Evolutionary conservation across 1,284 basidiomycete genomes (phyloP), one percentile per base, ranked within the genome.

Genomic region (Fereydounia khargensis): DNA sequence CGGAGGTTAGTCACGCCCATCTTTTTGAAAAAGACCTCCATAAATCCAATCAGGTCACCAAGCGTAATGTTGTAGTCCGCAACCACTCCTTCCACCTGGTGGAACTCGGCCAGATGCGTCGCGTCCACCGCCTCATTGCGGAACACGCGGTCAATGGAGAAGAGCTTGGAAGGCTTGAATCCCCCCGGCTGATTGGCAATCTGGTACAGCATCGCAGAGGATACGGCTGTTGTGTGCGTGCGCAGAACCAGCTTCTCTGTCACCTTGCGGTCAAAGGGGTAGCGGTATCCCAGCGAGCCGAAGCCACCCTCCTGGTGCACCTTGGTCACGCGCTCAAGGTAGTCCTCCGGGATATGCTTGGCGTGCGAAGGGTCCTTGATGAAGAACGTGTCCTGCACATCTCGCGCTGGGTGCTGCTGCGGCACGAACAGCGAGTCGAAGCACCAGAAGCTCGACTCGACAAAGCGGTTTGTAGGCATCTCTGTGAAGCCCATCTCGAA

Each of bases 401-500:
- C 95, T 74, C 95, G 85, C 20, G 95, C 95, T 16, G 95, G 94
- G 79, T 99, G 95, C 79, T 98, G 94, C 76, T 99, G 95, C 1
- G 95, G 95, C 0, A 99, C 95, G 76, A 95, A 99, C 61, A 99
- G 83, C 8, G 92, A 86, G 77, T 99, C 95, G 78, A 99, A 98
- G 77, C 94, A 96, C 95, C 95, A 99, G 83, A 98, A 99, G 25
- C 88, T 88, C 20, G 91, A 95, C 78, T 99, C 95, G 50, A 99
- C 91, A 76, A 92, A 99, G 50, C 87, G 86, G 53, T 87, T 86
- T n/a, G 95, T 97, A 6, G 94, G 91, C 95, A 99, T 99, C 79
- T 99, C 95, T 47, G 91, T 86, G 79, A 98, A 99, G 89, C 95
- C 95, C 91, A 98, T 97, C 77, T 99, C 95, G 68, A 99, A 84